These are phyloP conservation scores for Beverwykella pulmonaria DNA, from an alignment of 495 filamentous ascomycete genomes.

Conservation along the genomic window DNA sequence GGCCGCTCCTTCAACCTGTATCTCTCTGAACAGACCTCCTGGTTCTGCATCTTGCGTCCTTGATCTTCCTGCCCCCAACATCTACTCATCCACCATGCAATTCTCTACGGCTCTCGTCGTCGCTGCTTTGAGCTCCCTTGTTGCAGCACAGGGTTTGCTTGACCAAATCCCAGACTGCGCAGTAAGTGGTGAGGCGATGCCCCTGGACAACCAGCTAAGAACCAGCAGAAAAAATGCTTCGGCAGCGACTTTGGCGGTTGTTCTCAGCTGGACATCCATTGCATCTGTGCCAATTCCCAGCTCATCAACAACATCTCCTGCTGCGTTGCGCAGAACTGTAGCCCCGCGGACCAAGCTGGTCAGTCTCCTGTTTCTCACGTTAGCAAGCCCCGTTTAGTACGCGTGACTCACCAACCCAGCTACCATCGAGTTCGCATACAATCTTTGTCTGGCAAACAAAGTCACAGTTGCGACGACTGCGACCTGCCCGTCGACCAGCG, in stretches of 20 bases:
- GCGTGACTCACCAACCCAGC: conserved; percentile 40
- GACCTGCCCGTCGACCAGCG: conserved; percentile 34
- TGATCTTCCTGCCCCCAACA: too few species aligned
- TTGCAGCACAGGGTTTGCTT: conserved; percentile 24
- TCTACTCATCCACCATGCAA: conserved; percentile 24
- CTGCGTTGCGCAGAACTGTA: conserved; percentile 65
- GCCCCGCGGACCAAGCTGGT: conserved; percentile 59
- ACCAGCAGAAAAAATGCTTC: conserved; percentile 36
- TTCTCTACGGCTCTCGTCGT: conserved; percentile 24
- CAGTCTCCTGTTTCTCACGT: conserved; percentile 26
- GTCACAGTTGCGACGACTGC: conserved; percentile 42
- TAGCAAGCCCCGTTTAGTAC: not conserved
- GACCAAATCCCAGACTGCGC: conserved; percentile 27
- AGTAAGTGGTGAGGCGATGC: conserved; percentile 11
- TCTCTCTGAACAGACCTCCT: too few species aligned
- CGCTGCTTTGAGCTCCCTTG: conserved; percentile 30
- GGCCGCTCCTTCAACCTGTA: too few species aligned
- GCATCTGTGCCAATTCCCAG: conserved; percentile 64
- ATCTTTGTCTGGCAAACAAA: conserved; percentile 51
- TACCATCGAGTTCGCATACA: conserved; percentile 54
- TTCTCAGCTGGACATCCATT: conserved; percentile 57
- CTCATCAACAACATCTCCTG: conserved; percentile 67
- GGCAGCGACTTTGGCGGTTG: conserved; percentile 56
- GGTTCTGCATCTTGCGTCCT: too few species aligned
- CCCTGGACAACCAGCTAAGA: not conserved